Evolutionary conservation across 495 filamentous ascomycete genomes (phyloP).

Genomic region (Neurospora sp.): DNA sequence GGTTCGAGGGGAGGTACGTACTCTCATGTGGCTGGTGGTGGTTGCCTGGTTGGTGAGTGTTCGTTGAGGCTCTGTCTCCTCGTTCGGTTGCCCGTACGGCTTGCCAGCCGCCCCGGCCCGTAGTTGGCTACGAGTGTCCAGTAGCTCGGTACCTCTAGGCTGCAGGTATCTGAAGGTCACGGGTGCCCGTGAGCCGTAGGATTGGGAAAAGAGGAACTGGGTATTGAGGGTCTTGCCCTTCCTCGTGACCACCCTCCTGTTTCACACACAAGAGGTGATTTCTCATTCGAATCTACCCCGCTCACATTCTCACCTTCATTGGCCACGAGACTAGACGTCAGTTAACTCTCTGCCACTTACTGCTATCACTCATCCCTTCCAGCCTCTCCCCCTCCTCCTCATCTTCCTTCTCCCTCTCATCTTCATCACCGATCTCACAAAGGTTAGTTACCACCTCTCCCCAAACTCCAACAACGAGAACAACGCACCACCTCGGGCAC

Average conservation of each 20-base stretch:
- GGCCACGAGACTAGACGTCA: not conserved
- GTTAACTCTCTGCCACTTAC: not conserved
- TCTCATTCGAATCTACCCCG: not conserved
- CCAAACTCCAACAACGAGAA: not conserved
- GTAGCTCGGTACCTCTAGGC: not conserved
- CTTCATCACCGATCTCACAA: not conserved
- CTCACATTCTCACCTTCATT: not conserved
- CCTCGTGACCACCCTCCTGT: not conserved
- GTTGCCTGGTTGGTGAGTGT: not conserved
- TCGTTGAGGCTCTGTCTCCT: not conserved
- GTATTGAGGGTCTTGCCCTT: not conserved
- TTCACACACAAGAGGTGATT: not conserved
- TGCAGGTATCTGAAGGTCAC: not conserved
- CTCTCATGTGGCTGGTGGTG: not conserved
- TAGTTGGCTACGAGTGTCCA: not conserved
- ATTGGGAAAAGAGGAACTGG: not conserved
- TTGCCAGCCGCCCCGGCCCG: not conserved
- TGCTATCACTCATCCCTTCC: not conserved
- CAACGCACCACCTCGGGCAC: not conserved
- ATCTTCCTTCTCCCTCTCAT: not conserved
- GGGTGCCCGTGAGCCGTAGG: not conserved
- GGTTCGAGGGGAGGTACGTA: not conserved
- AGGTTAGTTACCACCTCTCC: not conserved
- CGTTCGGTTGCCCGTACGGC: not conserved
- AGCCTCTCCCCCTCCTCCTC: not conserved